Base-by-base conservation (phyloP, 192 early-diverging fungal species). In the Kappamyces sp. region DNA sequence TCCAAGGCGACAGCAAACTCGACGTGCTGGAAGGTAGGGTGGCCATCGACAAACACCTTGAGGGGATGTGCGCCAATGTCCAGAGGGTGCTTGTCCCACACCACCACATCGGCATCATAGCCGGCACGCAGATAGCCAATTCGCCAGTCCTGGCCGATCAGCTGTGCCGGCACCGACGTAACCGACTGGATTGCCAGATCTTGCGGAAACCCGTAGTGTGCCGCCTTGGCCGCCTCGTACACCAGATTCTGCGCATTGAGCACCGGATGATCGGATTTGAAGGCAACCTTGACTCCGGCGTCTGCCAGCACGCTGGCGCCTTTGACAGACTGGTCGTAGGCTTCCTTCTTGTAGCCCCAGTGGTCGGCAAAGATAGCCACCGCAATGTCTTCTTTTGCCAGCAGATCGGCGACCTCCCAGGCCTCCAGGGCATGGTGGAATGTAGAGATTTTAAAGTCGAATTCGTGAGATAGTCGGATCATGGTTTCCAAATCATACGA, bases 381-480 rank as follows among this genome's bases (percentile, higher is more conserved):
- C 1, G 86, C 80, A 47, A 88, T 84, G 49, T 87, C 74, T 13
- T 74, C 72, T 10, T 64, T 66, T 5, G 78, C 82, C 1, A 90
- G 61, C 39, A 86, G 68, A 7, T 73, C 78, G 7, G 86, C 80
- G 15, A 90, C 72, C 47, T 76, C 70, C 64, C 87, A 88, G 6
- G 88, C 88, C 61, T 85, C 83, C 33, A 87, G 62, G n/a, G 84
- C 89, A 62, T 91, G 89, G 59, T 91, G 89, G 67, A 91, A 83
- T 2, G 89, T 75, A 1, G 70, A 39, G 55, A 91, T 86, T 42
- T 74, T 80, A 64, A 90, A 88, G 55, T 77, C 78, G 68, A 80
- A 91, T 70, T 91, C 86, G 60, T 81, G 67, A 5, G 84, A 77
- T 59, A 82, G 76, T 8, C 86, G 75, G 40, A 91, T 66, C 68